phyloP scores from a whole-genome alignment of 208 protist genomes.

The Crithidia thermophila region DNA sequence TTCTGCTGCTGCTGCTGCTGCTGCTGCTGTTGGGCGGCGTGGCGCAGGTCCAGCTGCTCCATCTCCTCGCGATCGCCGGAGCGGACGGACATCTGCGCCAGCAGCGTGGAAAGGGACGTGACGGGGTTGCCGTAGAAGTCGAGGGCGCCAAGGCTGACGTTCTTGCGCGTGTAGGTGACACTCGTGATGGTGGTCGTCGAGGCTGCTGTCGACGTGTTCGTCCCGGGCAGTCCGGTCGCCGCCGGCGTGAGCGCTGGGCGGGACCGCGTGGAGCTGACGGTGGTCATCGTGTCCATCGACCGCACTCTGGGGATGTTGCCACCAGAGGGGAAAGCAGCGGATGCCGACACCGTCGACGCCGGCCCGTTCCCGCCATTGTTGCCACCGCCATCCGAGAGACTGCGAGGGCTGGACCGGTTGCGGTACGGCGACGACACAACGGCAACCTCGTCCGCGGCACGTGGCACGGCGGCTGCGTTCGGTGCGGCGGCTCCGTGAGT shows the following conservation, averaged over 20 bases:
- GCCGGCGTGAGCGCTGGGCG: conserved; percentile 20
- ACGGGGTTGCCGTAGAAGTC: conserved; percentile 33
- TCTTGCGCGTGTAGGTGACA: conserved; percentile 38
- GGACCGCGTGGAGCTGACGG: conserved; percentile 26
- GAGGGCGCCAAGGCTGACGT: conserved; percentile 29
- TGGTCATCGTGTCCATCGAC: conserved; percentile 22
- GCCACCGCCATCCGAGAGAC: conserved; percentile 9
- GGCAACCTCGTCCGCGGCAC: not conserved
- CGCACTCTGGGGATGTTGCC: conserved; percentile 1
- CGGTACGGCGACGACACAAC: not conserved
- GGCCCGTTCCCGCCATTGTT: too few species aligned
- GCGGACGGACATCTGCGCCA: conserved; percentile 30
- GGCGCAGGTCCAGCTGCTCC: conserved; percentile 17
- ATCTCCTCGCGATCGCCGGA: conserved; percentile 27
- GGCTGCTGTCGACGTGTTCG: conserved; percentile 1
- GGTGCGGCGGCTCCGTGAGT: not conserved
- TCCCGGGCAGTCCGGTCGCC: not conserved
- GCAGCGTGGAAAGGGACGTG: conserved; percentile 35
- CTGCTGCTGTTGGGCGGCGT: conserved; percentile 7
- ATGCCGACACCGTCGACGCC: too few species aligned
- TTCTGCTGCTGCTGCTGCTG: conserved; percentile 17
- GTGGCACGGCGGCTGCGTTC: not conserved
- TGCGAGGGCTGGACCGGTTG: conserved; percentile 4
- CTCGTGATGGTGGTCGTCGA: conserved; percentile 24
- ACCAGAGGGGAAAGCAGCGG: too few species aligned